phyloP scores from a whole-genome alignment of 2,329 filamentous ascomycete species.

The Sporothrix pallida region DNA sequence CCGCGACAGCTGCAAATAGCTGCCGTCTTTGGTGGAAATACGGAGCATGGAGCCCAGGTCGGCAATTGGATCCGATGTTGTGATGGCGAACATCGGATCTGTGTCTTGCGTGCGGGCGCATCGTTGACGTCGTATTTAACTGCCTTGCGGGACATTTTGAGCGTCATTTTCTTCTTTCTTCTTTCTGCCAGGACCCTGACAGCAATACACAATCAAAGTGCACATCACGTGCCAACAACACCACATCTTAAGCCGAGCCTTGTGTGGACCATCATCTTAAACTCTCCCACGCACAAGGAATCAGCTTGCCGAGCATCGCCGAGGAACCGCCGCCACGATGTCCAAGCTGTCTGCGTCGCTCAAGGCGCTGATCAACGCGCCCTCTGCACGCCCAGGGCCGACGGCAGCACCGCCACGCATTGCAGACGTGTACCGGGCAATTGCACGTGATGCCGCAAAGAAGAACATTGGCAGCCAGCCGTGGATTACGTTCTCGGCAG shows the following conservation, averaged over 20 bases:
- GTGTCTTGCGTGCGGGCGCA: conserved; percentile 14
- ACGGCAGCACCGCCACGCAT: conserved; percentile 69
- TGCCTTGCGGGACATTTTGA: not conserved
- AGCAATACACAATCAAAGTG: not conserved
- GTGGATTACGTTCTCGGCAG: conserved; percentile 73
- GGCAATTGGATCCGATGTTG: conserved; percentile 26
- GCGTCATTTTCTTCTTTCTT: not conserved
- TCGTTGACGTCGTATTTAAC: not conserved
- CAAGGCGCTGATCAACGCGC: conserved; percentile 75
- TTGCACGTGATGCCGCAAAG: conserved; percentile 66
- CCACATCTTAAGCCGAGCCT: not conserved
- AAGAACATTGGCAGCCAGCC: conserved; percentile 67
- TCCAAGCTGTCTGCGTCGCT: conserved; percentile 73
- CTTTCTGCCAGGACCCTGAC: not conserved
- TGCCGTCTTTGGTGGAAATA: not conserved
- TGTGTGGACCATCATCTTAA: not conserved
- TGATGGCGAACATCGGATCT: not conserved
- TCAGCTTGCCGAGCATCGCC: not conserved
- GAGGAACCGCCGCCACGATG: conserved; percentile 54
- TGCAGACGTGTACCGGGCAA: conserved; percentile 65
- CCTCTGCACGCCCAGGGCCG: conserved; percentile 69
- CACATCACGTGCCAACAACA: conserved; percentile 1
- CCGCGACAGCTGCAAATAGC: not conserved
- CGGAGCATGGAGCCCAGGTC: not conserved
- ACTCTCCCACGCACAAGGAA: not conserved